Conservation (phyloP, 2,329 filamentous ascomycete genomes). For the Botrytis squamosa region DNA sequence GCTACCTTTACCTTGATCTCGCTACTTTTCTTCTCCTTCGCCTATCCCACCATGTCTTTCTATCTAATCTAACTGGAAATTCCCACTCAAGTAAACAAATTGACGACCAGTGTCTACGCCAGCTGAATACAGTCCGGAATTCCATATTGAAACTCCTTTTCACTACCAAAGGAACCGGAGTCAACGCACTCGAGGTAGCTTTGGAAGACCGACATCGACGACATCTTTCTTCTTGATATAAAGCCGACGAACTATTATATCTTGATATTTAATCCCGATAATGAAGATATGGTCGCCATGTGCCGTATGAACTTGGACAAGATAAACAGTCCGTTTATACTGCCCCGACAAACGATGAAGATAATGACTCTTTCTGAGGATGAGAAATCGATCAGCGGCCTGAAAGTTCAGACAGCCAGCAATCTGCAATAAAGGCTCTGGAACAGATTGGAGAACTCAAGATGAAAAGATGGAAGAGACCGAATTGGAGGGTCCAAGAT, state of each 20-base stretch:
- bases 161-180: neutral
- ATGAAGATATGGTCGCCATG: too few relatives aligned
- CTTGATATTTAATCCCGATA: accelerated
- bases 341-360: neutral
- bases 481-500: too few relatives aligned
- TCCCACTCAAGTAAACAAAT: neutral
- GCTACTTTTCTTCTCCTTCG: neutral
- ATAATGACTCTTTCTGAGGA: neutral
- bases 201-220: neutral
- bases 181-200: neutral
- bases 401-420: neutral
- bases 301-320: neutral
- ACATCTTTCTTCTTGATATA: neutral
- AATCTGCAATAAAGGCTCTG: neutral
- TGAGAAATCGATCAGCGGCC: neutral
- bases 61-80: accelerated
- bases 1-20: neutral
- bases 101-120: neutral
- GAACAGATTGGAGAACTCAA: neutral
- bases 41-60: neutral
- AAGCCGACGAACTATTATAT: neutral
- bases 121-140: neutral
- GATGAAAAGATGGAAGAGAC: neutral
- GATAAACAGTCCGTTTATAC: neutral
- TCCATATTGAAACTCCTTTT: accelerated